phyloP scores from a whole-genome alignment of 2,329 filamentous ascomycete species.

The Aspergillus versicolor region DNA sequence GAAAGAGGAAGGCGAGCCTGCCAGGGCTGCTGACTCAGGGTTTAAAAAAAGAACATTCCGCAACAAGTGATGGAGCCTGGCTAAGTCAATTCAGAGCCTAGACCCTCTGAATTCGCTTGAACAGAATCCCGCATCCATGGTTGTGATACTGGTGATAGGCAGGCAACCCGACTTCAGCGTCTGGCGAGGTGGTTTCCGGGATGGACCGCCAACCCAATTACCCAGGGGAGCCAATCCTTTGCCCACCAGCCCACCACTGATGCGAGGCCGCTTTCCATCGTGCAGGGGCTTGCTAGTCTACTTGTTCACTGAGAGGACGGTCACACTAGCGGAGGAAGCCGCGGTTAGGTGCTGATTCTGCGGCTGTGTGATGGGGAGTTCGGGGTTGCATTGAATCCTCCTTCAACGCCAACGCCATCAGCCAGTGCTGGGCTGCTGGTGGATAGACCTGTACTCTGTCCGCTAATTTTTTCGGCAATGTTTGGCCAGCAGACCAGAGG shows the following conservation, averaged over 20 bases:
- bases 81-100: constrained; percentile 1
- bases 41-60: constrained; percentile 20
- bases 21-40: constrained; percentile 5
- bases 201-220: constrained; percentile 4
- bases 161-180: neutral
- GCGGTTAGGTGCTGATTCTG: constrained; percentile 12
- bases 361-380: constrained; percentile 4
- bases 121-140: constrained; percentile 16
- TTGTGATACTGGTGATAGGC: constrained; percentile 5
- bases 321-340: constrained; percentile 4
- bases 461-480: neutral
- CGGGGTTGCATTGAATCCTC: constrained; percentile 11
- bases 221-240: neutral
- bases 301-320: neutral
- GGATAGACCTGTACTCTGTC: neutral
- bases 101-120: constrained; percentile 8
- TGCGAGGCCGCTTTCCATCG: neutral
- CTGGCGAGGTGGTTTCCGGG: neutral
- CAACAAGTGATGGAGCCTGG: neutral
- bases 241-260: neutral
- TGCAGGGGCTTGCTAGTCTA: constrained; percentile 1
- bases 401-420: neutral
- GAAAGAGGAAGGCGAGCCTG: neutral
- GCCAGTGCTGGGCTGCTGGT: neutral
- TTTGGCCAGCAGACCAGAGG: neutral